Base-by-base conservation (phyloP, 495 filamentous ascomycete genomes). In the Podospora anserina region DNA sequence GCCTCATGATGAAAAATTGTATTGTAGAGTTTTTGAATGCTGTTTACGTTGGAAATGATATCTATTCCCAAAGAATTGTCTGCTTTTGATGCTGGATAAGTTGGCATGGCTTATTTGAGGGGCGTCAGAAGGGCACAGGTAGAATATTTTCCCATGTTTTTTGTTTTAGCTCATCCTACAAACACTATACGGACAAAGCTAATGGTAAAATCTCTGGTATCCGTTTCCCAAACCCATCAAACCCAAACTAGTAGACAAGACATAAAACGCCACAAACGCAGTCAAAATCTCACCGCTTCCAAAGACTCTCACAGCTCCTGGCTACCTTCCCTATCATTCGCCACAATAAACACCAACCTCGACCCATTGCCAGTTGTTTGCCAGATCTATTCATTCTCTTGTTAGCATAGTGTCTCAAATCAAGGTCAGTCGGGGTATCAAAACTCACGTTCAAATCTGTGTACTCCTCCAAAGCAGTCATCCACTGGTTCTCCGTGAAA, bases 401-500 rank as follows among this genome's bases (percentile, higher is more conserved):
- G 56, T 63, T 39, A 32, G 16, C 56, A 55, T 56, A 6, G 1
- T 16, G 15, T 13, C 2, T 11, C 7, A 49, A 16, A 65, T 64
- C 34, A 49, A 18, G 61, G 57, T 61, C 5, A 59, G 49, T 27
- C 60, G 63, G 67, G 23, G n/a, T 34, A 60, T 30, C 34, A 61
- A 61, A 63, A 89, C 93, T 90, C 80, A 99, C 95, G 82, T 94
- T 89, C 65, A 96, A 75, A 68, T 87, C 82, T 6, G 91, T 88
- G 79, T 99, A 99, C 82, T 98, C 95, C 65, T 94, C 90, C 71
- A 99, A 84, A 53, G 93, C 90, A 69, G 86, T 86, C 63, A 88
- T 84, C 79, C 97, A 91, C 76, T 98, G 93, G 80, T 97, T 91
- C 71, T 92, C 90, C 4, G 96, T 98, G 74, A 98, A 99, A 9